Percentiles rank a stretch among this genome's conserved stretches.
Conservation (phyloP, 2,329 filamentous ascomycete genomes). For the Talaromyces verruculosus region DNA sequence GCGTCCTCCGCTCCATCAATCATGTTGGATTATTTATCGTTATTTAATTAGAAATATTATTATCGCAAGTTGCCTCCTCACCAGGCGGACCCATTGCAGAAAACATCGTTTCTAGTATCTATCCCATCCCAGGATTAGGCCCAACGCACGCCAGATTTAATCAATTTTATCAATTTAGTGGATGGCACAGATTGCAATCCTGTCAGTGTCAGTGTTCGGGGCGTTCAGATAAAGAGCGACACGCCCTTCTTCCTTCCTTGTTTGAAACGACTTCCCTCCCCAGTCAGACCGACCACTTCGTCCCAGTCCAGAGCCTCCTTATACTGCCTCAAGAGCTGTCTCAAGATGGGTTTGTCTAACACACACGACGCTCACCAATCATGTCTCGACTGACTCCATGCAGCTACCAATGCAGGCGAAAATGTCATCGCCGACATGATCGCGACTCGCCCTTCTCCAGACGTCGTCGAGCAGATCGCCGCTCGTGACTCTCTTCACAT, state of each 20-base stretch:
- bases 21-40: background rate
- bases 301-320: background rate
- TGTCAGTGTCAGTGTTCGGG: background rate
- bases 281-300: background rate
- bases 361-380: background rate
- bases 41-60: background rate
- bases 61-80: conserved; percentile 4
- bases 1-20: background rate
- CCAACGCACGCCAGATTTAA: background rate
- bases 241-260: background rate
- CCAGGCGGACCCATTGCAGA: background rate
- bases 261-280: background rate
- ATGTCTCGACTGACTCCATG: background rate
- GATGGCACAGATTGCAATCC: background rate
- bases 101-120: background rate
- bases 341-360: conserved; percentile 18
- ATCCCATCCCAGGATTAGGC: background rate
- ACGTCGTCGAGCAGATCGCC: conserved; percentile 19
- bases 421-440: conserved; percentile 20
- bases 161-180: background rate
- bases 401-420: conserved; percentile 16
- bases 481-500: conserved; percentile 17
- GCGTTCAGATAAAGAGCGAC: background rate
- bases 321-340: background rate
- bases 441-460: conserved; percentile 16